These are phyloP conservation scores for Acacia confusa DNA, from an alignment of 306 rosid genomes.

Conservation along the genomic window DNA sequence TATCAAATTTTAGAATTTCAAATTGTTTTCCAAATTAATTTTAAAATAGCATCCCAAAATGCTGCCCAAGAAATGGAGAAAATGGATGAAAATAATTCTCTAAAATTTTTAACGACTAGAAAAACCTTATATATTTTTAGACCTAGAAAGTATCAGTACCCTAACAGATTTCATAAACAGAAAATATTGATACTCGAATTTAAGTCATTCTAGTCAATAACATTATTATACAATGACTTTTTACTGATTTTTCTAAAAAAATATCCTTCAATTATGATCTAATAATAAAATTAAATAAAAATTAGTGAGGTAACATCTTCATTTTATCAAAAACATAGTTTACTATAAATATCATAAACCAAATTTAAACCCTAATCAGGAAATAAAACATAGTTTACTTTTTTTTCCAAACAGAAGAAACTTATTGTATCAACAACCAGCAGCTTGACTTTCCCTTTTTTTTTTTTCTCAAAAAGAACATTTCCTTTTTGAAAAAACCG, in stretches of 20 bases:
- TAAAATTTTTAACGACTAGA: too few relatives aligned
- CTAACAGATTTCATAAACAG: too few relatives aligned
- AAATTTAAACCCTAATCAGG: not conserved
- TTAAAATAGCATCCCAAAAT: not conserved
- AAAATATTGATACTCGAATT: too few relatives aligned
- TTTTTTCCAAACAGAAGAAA: not conserved
- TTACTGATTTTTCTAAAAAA: too few relatives aligned
- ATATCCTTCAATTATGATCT: not conserved
- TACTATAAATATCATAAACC: not conserved
- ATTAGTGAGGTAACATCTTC: not conserved
- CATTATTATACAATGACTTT: too few relatives aligned
- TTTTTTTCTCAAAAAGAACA: not conserved
- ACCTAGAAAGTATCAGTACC: too few relatives aligned
- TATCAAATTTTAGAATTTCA: not conserved
- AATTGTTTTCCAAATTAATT: not conserved
- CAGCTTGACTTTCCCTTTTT: not conserved
- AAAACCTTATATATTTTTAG: too few relatives aligned
- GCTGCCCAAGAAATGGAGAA: not conserved
- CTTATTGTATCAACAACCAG: not conserved
- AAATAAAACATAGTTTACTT: not conserved
- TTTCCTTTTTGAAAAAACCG: too few relatives aligned
- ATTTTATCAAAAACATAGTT: too few relatives aligned
- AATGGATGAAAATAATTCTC: too few relatives aligned
- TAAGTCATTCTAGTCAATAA: too few relatives aligned
- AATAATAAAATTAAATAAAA: not conserved